phyloP scores from a whole-genome alignment of 1,139 yeast species.

The Taphrina sp. region DNA sequence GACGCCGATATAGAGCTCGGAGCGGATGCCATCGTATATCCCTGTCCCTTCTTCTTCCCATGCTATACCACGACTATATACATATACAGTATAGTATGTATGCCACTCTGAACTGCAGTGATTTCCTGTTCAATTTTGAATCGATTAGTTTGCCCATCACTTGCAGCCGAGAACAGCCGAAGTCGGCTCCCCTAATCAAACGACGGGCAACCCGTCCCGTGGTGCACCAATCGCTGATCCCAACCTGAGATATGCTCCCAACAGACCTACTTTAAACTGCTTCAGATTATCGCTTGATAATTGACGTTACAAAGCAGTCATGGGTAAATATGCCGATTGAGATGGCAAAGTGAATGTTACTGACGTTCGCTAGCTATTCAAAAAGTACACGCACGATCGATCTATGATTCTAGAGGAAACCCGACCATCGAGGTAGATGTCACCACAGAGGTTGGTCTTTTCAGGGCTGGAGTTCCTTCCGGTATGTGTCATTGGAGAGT shows the following conservation, averaged over 20 bases:
- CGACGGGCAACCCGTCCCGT: no score
- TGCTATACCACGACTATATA: no score
- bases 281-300: background rate
- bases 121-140: no score
- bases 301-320: background rate
- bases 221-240: no score
- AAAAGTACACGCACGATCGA: constrained; percentile 83
- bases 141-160: no score
- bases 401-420: constrained; percentile 89
- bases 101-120: no score
- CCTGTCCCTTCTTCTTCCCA: no score
- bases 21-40: no score
- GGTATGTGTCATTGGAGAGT: constrained; percentile 78
- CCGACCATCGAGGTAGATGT: constrained; percentile 96
- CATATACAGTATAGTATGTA: no score
- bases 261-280: background rate
- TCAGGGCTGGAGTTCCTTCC: constrained; percentile 93
- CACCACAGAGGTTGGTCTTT: constrained; percentile 78
- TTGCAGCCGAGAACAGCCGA: no score
- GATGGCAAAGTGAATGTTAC: background rate
- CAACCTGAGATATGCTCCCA: background rate
- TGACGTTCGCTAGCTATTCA: constrained; percentile 46
- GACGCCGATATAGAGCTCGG: no score
- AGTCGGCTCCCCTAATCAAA: no score
- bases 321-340: background rate